Base-by-base conservation (phyloP, 2,329 filamentous ascomycete species). In the Penicillium sp. region DNA sequence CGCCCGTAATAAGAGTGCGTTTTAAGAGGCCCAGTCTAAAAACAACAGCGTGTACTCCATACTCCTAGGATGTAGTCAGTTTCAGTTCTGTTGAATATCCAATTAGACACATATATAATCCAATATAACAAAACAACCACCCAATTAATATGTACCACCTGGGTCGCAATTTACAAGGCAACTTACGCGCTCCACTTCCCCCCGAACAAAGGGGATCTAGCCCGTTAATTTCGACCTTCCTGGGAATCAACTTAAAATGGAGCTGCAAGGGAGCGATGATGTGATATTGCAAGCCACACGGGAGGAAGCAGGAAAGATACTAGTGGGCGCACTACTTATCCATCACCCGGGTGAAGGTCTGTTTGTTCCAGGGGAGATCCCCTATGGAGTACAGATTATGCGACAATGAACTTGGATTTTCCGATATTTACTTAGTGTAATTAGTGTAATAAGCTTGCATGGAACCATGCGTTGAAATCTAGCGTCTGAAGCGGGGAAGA, bases 151-250 rank as follows among this genome's bases (percentile, higher is more conserved):
- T 7, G 6, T 24, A 28, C 24, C 21, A 4, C 12, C 37, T n/a
- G 21, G 45, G 38, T 48, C 45, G 45, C 38, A 42, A n/a, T 28
- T 40, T 19, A 12, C 21, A 24, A 48, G 45, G 45, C 45, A 48
- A 29, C 29, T 21, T 8, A 13, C 12, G 8, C 26, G n/a, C 26
- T 26, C 45, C 45, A 42, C 45, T 42, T 12, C 3, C 9, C 0
- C 5, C 13, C 19, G 6, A 19, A 24, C 19, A 15, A 33, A 32
- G 7, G 7, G 35, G 31, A 37, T 26, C 31, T 21, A 21, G 22
- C 22, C 22, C 17, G 17, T 31, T 26, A 15, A 21, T 6, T 10
- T 7, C 22, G 10, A 26, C 31, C 21, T 8, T 32, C 4, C 7
- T 7, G 32, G 19, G 15, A 24, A 4, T 9, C 21, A 38, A 38